Conservation (phyloP, 176 grass and related monocot species). For the Eleusine coracana region DNA sequence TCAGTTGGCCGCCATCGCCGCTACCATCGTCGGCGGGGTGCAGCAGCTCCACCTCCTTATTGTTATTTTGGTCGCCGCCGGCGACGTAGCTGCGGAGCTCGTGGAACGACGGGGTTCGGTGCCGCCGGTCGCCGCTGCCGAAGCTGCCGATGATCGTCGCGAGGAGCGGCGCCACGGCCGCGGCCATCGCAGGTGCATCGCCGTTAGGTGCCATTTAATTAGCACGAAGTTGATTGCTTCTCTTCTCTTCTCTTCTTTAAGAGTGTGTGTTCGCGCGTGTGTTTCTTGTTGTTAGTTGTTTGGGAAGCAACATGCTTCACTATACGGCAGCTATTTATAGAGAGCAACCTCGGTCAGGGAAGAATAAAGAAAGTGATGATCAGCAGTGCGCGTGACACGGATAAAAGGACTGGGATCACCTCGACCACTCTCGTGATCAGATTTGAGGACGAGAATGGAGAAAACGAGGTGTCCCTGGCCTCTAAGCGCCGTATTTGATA, state of each 20-base stretch:
- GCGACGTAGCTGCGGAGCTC: slow-evolving; percentile 37
- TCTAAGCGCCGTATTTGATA: slow-evolving; percentile 36
- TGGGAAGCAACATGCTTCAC: background rate
- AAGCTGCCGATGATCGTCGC: slow-evolving; percentile 47
- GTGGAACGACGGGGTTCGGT: slow-evolving; percentile 49
- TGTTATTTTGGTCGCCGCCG: background rate
- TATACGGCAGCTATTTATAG: slow-evolving; percentile 51
- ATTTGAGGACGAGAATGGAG: slow-evolving; percentile 37
- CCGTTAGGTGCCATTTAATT: slow-evolving; percentile 28
- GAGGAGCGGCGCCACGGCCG: slow-evolving; percentile 26
- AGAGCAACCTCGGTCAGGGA: background rate
- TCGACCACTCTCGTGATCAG: slow-evolving; percentile 24
- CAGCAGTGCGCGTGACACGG: background rate
- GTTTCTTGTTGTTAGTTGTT: background rate
- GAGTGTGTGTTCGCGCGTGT: background rate
- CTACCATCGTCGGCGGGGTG: background rate
- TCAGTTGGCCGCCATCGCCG: no score
- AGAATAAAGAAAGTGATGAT: background rate
- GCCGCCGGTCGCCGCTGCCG: slow-evolving; percentile 25
- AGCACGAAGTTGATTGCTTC: no score
- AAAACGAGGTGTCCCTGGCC: slow-evolving; percentile 1
- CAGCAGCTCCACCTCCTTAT: slow-evolving; percentile 16
- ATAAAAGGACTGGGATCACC: background rate
- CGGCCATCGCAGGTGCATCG: slow-evolving; percentile 12
- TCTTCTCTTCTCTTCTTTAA: background rate